Conservation (phyloP, 2,329 filamentous ascomycete species). For the Lasiodiplodia hormozganensis region DNA sequence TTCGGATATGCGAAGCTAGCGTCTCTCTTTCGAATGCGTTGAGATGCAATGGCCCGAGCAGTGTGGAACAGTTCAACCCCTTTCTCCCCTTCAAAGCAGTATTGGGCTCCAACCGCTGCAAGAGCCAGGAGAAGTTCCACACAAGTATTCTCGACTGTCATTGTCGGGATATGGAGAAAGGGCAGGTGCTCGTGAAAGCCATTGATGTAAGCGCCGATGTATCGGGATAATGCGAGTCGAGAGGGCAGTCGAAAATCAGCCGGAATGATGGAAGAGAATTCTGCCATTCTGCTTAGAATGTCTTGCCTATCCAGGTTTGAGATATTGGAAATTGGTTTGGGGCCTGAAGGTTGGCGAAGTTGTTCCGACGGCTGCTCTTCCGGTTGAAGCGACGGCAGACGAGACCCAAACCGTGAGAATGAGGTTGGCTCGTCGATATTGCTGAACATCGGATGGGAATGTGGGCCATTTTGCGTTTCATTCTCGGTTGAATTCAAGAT, state of each 20-base stretch:
- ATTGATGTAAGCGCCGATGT: slow-evolving; percentile 73
- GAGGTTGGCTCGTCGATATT: slow-evolving; percentile 39
- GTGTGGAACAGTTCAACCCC: slow-evolving; percentile 65
- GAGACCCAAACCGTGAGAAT: slow-evolving; percentile 48
- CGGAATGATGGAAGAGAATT: slow-evolving; percentile 67
- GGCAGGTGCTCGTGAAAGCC: slow-evolving; percentile 69
- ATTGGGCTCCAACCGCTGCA: slow-evolving; percentile 71
- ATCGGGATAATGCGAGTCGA: slow-evolving; percentile 71
- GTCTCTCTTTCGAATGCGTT: slow-evolving; percentile 59
- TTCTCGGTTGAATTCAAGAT: slow-evolving; percentile 41
- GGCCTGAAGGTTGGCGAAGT: slow-evolving; percentile 20
- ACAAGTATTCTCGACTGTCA: slow-evolving; percentile 68
- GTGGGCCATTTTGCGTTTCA: slow-evolving; percentile 31
- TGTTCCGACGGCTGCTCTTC: slow-evolving; percentile 39
- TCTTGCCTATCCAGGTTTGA: slow-evolving; percentile 44
- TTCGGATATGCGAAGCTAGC: slow-evolving; percentile 48
- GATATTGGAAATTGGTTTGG: slow-evolving; percentile 43
- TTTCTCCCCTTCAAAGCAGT: slow-evolving; percentile 60
- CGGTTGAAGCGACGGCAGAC: slow-evolving; percentile 48
- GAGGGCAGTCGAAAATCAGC: slow-evolving; percentile 72
- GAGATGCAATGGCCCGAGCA: slow-evolving; percentile 60
- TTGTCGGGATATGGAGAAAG: slow-evolving; percentile 72
- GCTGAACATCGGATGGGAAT: slow-evolving; percentile 29
- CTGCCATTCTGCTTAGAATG: slow-evolving; percentile 66
- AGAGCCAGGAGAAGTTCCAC: slow-evolving; percentile 73